Base-by-base conservation (phyloP, 2,329 filamentous ascomycete genomes). In the Sporothrix phasma region DNA sequence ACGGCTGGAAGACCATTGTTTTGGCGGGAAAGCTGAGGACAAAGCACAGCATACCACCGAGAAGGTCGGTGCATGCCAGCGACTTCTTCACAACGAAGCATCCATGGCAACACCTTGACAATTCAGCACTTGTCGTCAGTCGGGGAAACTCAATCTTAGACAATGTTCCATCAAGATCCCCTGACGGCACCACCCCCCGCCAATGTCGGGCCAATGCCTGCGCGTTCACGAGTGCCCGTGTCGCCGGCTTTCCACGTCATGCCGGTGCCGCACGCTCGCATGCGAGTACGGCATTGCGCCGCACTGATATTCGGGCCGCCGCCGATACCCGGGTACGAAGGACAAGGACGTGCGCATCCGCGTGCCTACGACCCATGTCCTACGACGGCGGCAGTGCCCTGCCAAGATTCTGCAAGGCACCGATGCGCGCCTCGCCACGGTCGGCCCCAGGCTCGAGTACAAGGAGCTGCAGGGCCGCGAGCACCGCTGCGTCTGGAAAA, bases 201-300 rank as follows among this genome's bases (percentile, higher is more conserved):
- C 67, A 75, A 77, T 65, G 80, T 85, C 24, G 84, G 84, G 70
- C 75, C 46, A 76, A 80, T 43, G 83, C 86, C 1, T 78, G 73
- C 64, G 83, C 84, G 68, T 86, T 86, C 76, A 73, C 74, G 0
- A 83, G 83, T 37, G 82, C 85, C 71, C 78, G 81, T 17, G 82
- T 85, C 1, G 79, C 80, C 8, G 81, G 79, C 3, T 83, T 84
- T n/a, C 74, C 78, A 80, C 69, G 70, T 76, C 66, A 74, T 76
- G 69, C 19, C 65, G 10, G 69, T 71, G 1, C 70, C 73, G 1
- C 68, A 72, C 45, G 76, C 6, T 72, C 70, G 65, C 75, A 69
- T 65, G 77, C n/a, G n/a, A n/a, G n/a, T n/a, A n/a, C n/a, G n/a
- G n/a, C n/a, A n/a, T n/a, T n/a, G n/a, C n/a, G n/a, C n/a, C n/a